phyloP scores from a whole-genome alignment of 192 early-diverging fungal species.

The Umbelopsis sp. region DNA sequence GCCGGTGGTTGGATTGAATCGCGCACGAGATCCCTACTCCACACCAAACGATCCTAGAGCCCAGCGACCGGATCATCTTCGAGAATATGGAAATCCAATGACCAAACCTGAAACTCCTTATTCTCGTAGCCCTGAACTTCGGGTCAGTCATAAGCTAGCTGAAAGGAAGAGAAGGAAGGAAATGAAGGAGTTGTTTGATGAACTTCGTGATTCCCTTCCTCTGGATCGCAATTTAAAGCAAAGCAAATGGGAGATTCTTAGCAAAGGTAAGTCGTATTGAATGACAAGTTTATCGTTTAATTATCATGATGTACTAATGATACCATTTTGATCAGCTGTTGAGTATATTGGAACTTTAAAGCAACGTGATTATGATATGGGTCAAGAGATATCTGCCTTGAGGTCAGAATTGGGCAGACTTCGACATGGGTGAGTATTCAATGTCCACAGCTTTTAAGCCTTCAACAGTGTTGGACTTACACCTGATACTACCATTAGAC shows the following conservation, averaged over 20 bases:
- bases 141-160: slow-evolving; percentile 85
- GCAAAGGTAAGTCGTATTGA: slow-evolving; percentile 62
- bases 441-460: not conserved
- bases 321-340: no score
- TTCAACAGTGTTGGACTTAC: not conserved
- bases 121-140: slow-evolving; percentile 71
- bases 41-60: not conserved
- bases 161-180: slow-evolving; percentile 87
- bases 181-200: slow-evolving; percentile 93
- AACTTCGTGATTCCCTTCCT: slow-evolving; percentile 76
- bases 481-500: not conserved
- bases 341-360: slow-evolving; percentile 56
- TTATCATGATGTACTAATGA: no score
- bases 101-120: slow-evolving; percentile 56
- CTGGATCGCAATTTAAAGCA: slow-evolving; percentile 79
- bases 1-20: slow-evolving; percentile 27
- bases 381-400: slow-evolving; percentile 47
- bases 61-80: not conserved
- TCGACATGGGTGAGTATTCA: slow-evolving; percentile 1
- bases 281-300: not conserved
- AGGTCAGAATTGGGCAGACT: slow-evolving; percentile 39
- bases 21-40: slow-evolving; percentile 7
- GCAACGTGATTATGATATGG: slow-evolving; percentile 48
- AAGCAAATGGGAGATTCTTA: slow-evolving; percentile 90
- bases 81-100: not conserved